A percentile compares a stretch with the other conserved stretches of the same genome.
These are phyloP conservation scores for Aspergillus sclerotiicarbonarius DNA, from an alignment of 495 filamentous ascomycete genomes.

Conservation along the genomic window DNA sequence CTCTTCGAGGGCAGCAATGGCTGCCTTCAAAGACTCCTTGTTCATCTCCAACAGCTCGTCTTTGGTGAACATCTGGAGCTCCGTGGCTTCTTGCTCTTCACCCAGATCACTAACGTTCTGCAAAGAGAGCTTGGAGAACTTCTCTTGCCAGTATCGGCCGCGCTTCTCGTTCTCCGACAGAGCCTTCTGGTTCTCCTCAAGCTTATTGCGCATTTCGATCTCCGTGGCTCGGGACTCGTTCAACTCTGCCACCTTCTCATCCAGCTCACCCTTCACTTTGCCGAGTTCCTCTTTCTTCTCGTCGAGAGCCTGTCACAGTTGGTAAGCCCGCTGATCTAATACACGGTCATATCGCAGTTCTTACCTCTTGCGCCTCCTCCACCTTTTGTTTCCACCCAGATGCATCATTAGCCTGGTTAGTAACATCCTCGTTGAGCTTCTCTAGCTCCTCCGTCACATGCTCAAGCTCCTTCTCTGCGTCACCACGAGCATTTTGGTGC, in stretches of 20 bases:
- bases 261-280: slow-evolving; percentile 77
- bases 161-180: slow-evolving; percentile 84
- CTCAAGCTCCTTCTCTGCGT: slow-evolving; percentile 73
- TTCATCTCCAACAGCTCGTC: slow-evolving; percentile 93
- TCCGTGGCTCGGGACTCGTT: slow-evolving; percentile 88
- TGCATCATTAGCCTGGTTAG: slow-evolving; percentile 70
- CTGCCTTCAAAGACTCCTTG: slow-evolving; percentile 79
- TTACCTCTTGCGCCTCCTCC: slow-evolving; percentile 77
- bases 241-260: slow-evolving; percentile 79
- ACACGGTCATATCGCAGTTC: not conserved
- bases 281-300: slow-evolving; percentile 78
- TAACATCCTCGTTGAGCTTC: slow-evolving; percentile 70
- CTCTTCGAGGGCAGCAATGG: slow-evolving; percentile 88
- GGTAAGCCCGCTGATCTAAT: slow-evolving; percentile 14
- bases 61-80: slow-evolving; percentile 76
- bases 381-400: slow-evolving; percentile 70
- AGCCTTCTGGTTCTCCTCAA: slow-evolving; percentile 90
- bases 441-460: slow-evolving; percentile 68
- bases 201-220: slow-evolving; percentile 97
- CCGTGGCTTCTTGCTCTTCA: slow-evolving; percentile 49
- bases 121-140: slow-evolving; percentile 71
- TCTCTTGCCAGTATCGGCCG: slow-evolving; percentile 81
- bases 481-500: slow-evolving; percentile 74
- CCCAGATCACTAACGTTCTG: slow-evolving; percentile 76
- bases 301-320: slow-evolving; percentile 53